Percentiles rank a stretch among this genome's conserved stretches.
Evolutionary conservation across 495 filamentous ascomycete genomes (phyloP).

Genomic region (Talaromyces proteolyticus): DNA sequence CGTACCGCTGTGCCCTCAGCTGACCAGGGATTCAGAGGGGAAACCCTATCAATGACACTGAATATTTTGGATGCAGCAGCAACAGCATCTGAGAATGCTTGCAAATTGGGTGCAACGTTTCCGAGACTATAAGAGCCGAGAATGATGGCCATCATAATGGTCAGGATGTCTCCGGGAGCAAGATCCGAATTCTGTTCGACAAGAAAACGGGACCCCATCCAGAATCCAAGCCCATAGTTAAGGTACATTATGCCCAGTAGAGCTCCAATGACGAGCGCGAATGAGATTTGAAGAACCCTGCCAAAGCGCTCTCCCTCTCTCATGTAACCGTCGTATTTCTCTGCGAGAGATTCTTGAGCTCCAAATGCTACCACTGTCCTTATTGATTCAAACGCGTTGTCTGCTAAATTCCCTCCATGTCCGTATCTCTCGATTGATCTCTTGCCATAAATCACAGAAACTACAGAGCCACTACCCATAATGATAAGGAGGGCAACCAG

Average conservation of each 20-base stretch:
- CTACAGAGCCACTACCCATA: slow-evolving; percentile 11
- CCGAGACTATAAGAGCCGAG: slow-evolving; percentile 4
- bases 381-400: slow-evolving; percentile 9
- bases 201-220: slow-evolving; percentile 6
- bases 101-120: slow-evolving; percentile 27
- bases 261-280: slow-evolving; percentile 1
- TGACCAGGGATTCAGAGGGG: slow-evolving; percentile 29
- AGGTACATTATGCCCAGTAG: slow-evolving; percentile 4
- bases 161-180: slow-evolving; percentile 1
- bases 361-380: slow-evolving; percentile 9
- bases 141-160: slow-evolving; percentile 7
- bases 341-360: slow-evolving; percentile 5
- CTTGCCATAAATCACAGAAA: background rate
- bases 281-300: slow-evolving; percentile 1
- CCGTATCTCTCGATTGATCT: slow-evolving; percentile 2
- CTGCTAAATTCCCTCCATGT: slow-evolving; percentile 2
- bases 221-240: slow-evolving; percentile 8
- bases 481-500: slow-evolving; percentile 15
- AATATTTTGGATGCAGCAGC: slow-evolving; percentile 28
- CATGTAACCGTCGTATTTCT: slow-evolving; percentile 13
- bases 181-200: slow-evolving; percentile 1
- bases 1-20: slow-evolving; percentile 14
- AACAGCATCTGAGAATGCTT: slow-evolving; percentile 29
- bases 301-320: background rate
- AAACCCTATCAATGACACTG: slow-evolving; percentile 26